Evolutionary conservation across 2,329 filamentous ascomycete genomes (phyloP).

Genomic region (Phoma sp.): DNA sequence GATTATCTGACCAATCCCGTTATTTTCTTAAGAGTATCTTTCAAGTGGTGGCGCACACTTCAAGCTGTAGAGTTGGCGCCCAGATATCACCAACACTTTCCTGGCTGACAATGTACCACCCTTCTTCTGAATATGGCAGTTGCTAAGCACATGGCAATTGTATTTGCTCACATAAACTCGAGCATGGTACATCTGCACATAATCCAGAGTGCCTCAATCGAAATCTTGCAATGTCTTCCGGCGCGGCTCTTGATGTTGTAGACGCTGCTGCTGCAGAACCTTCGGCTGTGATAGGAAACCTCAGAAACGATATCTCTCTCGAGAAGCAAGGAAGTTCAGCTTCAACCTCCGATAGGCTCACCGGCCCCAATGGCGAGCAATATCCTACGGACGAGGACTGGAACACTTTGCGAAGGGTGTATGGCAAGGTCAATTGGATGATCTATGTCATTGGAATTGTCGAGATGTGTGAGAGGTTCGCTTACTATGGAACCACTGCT

Average conservation of each 20-base stretch:
- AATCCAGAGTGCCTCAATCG: neutral
- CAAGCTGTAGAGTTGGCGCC: constrained; percentile 14
- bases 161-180: constrained; percentile 2
- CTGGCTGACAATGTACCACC: constrained; percentile 2
- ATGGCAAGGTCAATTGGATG: constrained; percentile 39
- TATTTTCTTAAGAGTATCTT: constrained; percentile 12
- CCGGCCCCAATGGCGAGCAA: constrained; percentile 31
- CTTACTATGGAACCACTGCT: constrained; percentile 41
- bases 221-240: constrained; percentile 22
- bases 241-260: constrained; percentile 24
- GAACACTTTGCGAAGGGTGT: constrained; percentile 36
- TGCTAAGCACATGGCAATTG: constrained; percentile 3
- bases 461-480: constrained; percentile 40
- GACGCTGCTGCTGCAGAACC: constrained; percentile 23
- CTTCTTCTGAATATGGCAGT: constrained; percentile 26
- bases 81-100: constrained; percentile 9
- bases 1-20: neutral
- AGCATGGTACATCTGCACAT: neutral
- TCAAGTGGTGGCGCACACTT: constrained; percentile 1
- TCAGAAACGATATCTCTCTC: constrained; percentile 4
- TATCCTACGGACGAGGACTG: constrained; percentile 40
- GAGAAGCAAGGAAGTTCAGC: constrained; percentile 19
- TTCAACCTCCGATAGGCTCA: constrained; percentile 16
- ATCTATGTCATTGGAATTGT: constrained; percentile 40
- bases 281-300: constrained; percentile 11